These are phyloP conservation scores for Crithidia bombi DNA, from an alignment of 208 protist genomes.

Conservation along the genomic window DNA sequence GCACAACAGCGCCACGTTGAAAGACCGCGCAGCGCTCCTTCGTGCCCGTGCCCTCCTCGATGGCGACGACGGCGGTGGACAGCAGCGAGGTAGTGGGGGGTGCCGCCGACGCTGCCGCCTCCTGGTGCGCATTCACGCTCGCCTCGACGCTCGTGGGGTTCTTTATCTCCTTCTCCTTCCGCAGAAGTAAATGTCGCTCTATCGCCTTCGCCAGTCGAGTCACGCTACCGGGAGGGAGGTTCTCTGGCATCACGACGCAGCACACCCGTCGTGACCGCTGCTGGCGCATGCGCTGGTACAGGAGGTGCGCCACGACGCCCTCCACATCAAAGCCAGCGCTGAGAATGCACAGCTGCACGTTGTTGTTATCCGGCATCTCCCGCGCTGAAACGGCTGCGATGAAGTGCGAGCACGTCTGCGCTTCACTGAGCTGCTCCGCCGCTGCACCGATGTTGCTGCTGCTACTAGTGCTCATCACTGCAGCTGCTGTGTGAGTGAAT, in stretches of 20 bases:
- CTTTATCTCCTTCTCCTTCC: not conserved
- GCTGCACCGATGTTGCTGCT: not conserved
- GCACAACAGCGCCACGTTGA: constrained; percentile 64
- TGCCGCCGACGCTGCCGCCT: not conserved
- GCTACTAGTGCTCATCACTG: too few relatives aligned
- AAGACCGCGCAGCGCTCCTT: constrained; percentile 71
- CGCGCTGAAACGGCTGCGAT: constrained; percentile 44
- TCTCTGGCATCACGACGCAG: constrained; percentile 94
- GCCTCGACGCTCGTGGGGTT: not conserved
- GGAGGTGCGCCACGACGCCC: constrained; percentile 43
- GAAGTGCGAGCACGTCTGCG: constrained; percentile 33
- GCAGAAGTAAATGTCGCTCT: constrained; percentile 23
- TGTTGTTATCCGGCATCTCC: constrained; percentile 44
- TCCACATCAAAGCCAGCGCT: constrained; percentile 69
- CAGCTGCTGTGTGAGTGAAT: too few relatives aligned
- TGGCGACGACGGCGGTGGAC: constrained; percentile 41
- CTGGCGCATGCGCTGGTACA: constrained; percentile 24
- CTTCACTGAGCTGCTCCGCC: not conserved
- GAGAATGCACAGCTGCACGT: constrained; percentile 71
- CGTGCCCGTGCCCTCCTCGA: constrained; percentile 66
- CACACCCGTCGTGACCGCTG: constrained; percentile 36
- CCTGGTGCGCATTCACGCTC: not conserved
- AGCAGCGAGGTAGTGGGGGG: not conserved
- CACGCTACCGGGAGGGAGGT: constrained; percentile 86
- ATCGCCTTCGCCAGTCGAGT: constrained; percentile 80